These are phyloP conservation scores for Leccinum subtestaceum DNA, from an alignment of 768 basidiomycete species.

Conservation along the genomic window DNA sequence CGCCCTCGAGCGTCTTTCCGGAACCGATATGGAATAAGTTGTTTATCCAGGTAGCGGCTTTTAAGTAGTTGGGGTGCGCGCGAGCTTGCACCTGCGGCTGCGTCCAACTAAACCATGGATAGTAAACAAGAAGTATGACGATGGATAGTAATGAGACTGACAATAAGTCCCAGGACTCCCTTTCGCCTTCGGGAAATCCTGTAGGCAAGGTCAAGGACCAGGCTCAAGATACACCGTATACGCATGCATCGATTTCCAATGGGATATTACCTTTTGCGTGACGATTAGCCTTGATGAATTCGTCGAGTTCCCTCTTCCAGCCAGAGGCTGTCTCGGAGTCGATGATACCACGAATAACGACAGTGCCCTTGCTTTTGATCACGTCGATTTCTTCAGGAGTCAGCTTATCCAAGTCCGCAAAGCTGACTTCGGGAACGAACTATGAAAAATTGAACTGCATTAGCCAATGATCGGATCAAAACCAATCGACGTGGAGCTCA, in stretches of 20 bases:
- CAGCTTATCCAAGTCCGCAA: too few species aligned
- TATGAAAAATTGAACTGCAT: too few species aligned
- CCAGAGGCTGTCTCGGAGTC: constrained; percentile 50
- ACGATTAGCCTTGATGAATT: constrained; percentile 57
- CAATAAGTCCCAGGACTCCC: constrained; percentile 75
- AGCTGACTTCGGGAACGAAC: too few species aligned
- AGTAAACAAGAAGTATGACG: background rate
- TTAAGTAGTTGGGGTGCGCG: too few species aligned
- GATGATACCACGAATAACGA: constrained; percentile 62
- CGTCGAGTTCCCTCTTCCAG: constrained; percentile 57
- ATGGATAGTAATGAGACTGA: constrained; percentile 29
- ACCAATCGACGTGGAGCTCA: too few species aligned
- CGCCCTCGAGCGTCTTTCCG: constrained; percentile 41
- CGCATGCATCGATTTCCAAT: background rate
- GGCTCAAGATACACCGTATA: too few species aligned
- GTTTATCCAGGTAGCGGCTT: too few species aligned
- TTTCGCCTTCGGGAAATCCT: constrained; percentile 57
- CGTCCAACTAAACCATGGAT: constrained; percentile 38
- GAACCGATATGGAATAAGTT: constrained; percentile 42
- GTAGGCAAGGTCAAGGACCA: background rate
- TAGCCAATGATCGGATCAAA: too few species aligned
- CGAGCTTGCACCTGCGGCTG: constrained; percentile 9
- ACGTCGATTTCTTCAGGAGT: constrained; percentile 12
- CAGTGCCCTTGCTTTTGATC: constrained; percentile 54
- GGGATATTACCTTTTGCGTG: constrained; percentile 47